Percentiles rank a stretch among this genome's conserved stretches.
Conservation (phyloP, 768 basidiomycete species). For the Agrocybe pediades region DNA sequence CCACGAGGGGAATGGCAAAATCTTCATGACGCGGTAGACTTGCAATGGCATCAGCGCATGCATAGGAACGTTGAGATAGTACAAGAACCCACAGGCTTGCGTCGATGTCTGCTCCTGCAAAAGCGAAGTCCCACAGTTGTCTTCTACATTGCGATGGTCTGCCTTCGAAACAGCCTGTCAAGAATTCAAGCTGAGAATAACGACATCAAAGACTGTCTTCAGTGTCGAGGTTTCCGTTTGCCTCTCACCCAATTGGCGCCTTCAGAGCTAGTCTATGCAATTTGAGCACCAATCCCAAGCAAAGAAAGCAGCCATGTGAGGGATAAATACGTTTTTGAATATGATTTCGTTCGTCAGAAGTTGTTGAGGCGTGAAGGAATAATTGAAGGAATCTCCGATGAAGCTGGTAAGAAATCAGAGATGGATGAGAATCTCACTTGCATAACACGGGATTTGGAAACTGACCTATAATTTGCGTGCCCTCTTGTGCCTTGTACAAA, state of each 20-base stretch:
- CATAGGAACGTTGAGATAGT: not conserved
- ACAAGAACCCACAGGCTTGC: constrained; percentile 30
- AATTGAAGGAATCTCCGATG: constrained; percentile 46
- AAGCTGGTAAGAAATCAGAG: constrained; percentile 36
- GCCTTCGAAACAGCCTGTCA: constrained; percentile 53
- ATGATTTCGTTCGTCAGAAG: constrained; percentile 46
- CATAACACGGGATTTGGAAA: not conserved
- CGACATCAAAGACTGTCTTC: not conserved
- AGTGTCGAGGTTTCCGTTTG: not conserved
- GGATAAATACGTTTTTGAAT: constrained; percentile 36
- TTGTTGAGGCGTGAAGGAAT: constrained; percentile 42
- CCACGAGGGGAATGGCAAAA: constrained; percentile 47
- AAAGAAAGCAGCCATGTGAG: too few relatives aligned
- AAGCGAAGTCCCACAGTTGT: constrained; percentile 59
- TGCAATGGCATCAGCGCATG: not conserved
- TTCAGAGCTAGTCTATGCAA: constrained; percentile 52
- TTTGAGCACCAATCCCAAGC: not conserved
- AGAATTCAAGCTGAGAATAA: constrained; percentile 45
- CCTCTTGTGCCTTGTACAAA: constrained; percentile 54
- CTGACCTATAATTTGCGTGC: constrained; percentile 50
- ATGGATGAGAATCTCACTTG: not conserved
- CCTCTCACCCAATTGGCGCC: constrained; percentile 53
- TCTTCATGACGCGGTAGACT: constrained; percentile 45
- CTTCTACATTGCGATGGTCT: constrained; percentile 40
- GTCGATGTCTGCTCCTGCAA: constrained; percentile 53